Conservation (phyloP, 192 early-diverging fungal genomes). For the Paraglomus brasilianum region DNA sequence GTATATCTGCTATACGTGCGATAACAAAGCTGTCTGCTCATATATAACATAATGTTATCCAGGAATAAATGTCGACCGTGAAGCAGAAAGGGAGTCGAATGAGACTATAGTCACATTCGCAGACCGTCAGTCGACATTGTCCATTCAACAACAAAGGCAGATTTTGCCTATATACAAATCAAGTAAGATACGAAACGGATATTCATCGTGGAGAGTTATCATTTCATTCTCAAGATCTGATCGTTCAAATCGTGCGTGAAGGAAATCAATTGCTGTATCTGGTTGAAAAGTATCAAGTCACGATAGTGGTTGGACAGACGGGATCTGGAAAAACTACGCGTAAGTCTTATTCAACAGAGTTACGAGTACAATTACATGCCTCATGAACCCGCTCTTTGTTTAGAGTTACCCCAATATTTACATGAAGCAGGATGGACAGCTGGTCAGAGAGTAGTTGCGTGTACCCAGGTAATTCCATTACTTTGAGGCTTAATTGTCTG, state of each 20-base stretch:
- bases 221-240: not conserved
- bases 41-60: not conserved
- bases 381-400: not conserved
- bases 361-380: not conserved
- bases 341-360: conserved; percentile 37
- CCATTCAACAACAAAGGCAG: conserved; percentile 74
- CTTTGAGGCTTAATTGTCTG: not conserved
- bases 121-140: conserved; percentile 53
- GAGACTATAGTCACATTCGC: conserved; percentile 47
- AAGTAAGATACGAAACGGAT: conserved; percentile 45
- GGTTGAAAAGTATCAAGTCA: conserved; percentile 65
- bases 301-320: conserved; percentile 74
- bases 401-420: conserved; percentile 80
- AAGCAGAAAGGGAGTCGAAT: conserved; percentile 57
- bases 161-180: conserved; percentile 87
- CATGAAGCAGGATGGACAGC: conserved; percentile 73
- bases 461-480: conserved; percentile 63
- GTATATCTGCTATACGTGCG: not conserved
- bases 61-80: conserved; percentile 65
- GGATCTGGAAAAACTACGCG: conserved; percentile 84
- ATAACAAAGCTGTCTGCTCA: not conserved
- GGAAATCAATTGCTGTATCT: conserved; percentile 64
- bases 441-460: conserved; percentile 62
- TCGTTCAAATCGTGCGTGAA: not conserved
- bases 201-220: not conserved